A percentile compares a stretch with the other conserved stretches of the same genome.
Conservation (phyloP, 2,329 filamentous ascomycete species). For the Nemania sp. region DNA sequence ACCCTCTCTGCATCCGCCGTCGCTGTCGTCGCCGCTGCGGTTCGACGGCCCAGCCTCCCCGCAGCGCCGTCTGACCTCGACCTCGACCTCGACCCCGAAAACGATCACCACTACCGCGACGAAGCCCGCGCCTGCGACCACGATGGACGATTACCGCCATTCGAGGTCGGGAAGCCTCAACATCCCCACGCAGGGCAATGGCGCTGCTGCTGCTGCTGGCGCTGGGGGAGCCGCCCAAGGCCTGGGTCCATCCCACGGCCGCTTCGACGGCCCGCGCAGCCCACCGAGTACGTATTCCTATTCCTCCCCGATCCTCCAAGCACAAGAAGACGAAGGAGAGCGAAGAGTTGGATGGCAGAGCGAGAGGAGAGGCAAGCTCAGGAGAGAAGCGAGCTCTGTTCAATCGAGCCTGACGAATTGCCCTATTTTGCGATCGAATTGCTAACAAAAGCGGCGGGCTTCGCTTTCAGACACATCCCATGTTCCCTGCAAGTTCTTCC, state of each 20-base stretch:
- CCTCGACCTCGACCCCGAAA: conserved; percentile 33
- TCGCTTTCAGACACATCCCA: conserved; percentile 77
- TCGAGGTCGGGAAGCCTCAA: conserved; percentile 61
- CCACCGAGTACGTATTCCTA: conserved; percentile 59
- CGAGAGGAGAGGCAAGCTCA: too few relatives aligned
- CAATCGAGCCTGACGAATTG: neutral
- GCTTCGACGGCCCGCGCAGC: conserved; percentile 64
- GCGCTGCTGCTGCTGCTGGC: conserved; percentile 39
- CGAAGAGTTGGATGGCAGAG: neutral
- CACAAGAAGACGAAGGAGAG: neutral
- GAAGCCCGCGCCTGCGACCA: too few relatives aligned
- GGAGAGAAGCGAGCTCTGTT: neutral
- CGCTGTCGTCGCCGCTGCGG: conserved; percentile 22
- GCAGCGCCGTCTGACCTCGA: conserved; percentile 14
- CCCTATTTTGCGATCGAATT: neutral
- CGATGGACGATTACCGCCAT: conserved; percentile 59
- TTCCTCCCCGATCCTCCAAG: neutral
- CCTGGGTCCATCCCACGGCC: conserved; percentile 31
- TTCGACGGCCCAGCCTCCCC: conserved; percentile 23
- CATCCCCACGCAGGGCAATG: conserved; percentile 47
- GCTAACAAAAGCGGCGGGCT: conserved; percentile 11
- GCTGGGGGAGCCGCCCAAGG: conserved; percentile 34
- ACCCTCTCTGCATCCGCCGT: neutral
- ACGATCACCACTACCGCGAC: too few relatives aligned
- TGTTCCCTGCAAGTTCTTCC: conserved; percentile 99